Conservation (phyloP, 805 yeast species). For the Wickerhamiella vanderwaltii region DNA sequence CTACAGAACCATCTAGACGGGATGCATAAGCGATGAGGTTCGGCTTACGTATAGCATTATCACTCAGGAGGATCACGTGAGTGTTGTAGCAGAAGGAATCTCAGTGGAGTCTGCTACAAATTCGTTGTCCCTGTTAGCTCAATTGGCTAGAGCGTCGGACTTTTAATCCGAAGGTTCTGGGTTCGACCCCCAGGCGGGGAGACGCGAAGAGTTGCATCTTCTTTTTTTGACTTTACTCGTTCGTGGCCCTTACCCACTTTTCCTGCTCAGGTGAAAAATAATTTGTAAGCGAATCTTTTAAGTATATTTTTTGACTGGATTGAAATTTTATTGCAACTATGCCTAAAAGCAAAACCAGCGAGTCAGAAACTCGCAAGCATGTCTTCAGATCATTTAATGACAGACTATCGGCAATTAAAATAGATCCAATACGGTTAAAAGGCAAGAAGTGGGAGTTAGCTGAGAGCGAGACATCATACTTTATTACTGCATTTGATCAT, state of each 20-base stretch:
- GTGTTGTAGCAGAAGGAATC: too few species aligned
- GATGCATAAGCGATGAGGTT: too few species aligned
- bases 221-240: too few species aligned
- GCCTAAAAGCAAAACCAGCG: slow-evolving; percentile 2
- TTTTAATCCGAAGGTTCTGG: slow-evolving; percentile 24
- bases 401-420: slow-evolving; percentile 67
- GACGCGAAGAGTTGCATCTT: slow-evolving; percentile 3
- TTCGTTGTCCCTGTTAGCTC: slow-evolving; percentile 22
- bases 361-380: slow-evolving; percentile 15
- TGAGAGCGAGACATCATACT: slow-evolving; percentile 44
- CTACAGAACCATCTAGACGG: too few species aligned
- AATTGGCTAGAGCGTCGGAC: slow-evolving; percentile 27
- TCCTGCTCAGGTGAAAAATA: too few species aligned
- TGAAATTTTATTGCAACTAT: too few species aligned
- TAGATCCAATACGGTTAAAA: slow-evolving; percentile 47
- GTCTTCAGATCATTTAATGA: slow-evolving; percentile 64
- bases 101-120: too few species aligned
- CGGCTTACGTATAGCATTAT: too few species aligned
- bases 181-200: slow-evolving; percentile 25
- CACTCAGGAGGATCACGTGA: too few species aligned
- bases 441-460: slow-evolving; percentile 21
- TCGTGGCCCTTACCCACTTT: too few species aligned
- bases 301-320: too few species aligned
- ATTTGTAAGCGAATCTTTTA: too few species aligned
- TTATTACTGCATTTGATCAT: slow-evolving; percentile 62